Conservation (phyloP, 768 basidiomycete species). For the Leccinum sublutescens region DNA sequence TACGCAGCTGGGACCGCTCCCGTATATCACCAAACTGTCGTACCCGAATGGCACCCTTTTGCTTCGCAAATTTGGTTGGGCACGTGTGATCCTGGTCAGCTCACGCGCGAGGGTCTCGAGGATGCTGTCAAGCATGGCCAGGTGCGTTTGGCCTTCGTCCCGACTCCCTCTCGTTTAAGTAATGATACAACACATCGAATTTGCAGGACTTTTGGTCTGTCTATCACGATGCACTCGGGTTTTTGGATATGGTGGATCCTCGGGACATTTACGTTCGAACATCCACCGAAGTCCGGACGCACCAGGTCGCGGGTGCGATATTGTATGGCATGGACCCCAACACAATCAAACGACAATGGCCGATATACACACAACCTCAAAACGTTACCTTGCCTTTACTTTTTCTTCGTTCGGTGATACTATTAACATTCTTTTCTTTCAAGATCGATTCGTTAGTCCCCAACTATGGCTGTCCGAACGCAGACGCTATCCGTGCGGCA, state of each 20-base stretch:
- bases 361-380: constrained; percentile 42
- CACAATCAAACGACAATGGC: constrained; percentile 33
- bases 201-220: constrained; percentile 48
- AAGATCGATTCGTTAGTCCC: constrained; percentile 51
- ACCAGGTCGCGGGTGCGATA: constrained; percentile 46
- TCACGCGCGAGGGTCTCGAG: constrained; percentile 43
- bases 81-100: constrained; percentile 47
- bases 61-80: constrained; percentile 45
- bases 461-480: constrained; percentile 43
- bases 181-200: background rate
- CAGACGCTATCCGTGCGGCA: constrained; percentile 37
- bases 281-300: constrained; percentile 45
- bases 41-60: constrained; percentile 45
- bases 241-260: constrained; percentile 35
- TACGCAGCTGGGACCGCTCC: constrained; percentile 37
- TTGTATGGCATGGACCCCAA: constrained; percentile 45
- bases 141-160: constrained; percentile 10
- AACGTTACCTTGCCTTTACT: constrained; percentile 30
- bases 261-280: constrained; percentile 44
- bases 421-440: background rate
- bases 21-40: constrained; percentile 40
- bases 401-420: background rate
- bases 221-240: constrained; percentile 37
- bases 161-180: background rate
- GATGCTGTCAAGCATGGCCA: constrained; percentile 45